A percentile compares a stretch with the other conserved stretches of the same genome.
phyloP scores from a whole-genome alignment of 169 alveolate species.

The Toxoplasma gondii region DNA sequence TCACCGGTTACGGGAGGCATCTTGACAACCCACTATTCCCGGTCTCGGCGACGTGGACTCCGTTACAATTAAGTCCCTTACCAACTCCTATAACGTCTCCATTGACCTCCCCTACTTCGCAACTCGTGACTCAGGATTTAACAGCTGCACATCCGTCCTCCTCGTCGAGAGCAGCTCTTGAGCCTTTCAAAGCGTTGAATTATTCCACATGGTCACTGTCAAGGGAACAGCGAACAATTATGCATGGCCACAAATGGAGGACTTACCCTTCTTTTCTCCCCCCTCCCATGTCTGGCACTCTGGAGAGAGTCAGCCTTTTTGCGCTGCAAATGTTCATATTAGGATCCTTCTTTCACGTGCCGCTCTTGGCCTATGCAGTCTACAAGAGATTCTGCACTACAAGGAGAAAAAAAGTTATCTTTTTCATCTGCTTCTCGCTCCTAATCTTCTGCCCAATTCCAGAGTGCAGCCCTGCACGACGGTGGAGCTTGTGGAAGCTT shows the following conservation, averaged over 20 bases:
- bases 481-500: constrained; percentile 43
- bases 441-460: constrained; percentile 47
- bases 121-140: background rate
- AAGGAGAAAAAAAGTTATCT: constrained; percentile 22
- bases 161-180: background rate
- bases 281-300: background rate
- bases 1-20: background rate
- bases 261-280: background rate
- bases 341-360: constrained; percentile 61
- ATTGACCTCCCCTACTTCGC: background rate
- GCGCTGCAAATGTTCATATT: constrained; percentile 36
- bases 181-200: background rate
- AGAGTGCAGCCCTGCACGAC: background rate
- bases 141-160: background rate
- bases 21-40: background rate
- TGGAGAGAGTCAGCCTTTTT: background rate
- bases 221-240: background rate
- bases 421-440: background rate
- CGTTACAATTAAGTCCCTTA: background rate
- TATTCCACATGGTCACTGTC: background rate
- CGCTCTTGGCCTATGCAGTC: constrained; percentile 16
- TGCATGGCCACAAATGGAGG: background rate
- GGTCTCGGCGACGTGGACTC: background rate
- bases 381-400: constrained; percentile 60
- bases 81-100: background rate